phyloP scores from a whole-genome alignment of 2,329 filamentous ascomycete genomes.

The Hypoxylon sp. region DNA sequence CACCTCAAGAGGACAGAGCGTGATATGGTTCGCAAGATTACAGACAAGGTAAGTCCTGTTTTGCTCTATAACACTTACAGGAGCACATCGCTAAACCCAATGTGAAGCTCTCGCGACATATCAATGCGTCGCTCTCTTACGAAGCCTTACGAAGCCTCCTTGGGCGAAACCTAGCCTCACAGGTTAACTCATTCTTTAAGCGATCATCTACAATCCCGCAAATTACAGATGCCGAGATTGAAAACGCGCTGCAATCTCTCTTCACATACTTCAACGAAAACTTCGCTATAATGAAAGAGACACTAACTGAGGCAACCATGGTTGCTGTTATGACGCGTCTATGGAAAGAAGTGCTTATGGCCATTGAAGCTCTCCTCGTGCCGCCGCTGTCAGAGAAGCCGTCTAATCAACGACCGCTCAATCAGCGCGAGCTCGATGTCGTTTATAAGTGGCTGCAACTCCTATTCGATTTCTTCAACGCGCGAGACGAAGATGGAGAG shows the following conservation, averaged over 20 bases:
- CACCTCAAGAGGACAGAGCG: constrained; percentile 95
- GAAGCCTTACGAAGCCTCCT: constrained; percentile 83
- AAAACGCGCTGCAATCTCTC: constrained; percentile 84
- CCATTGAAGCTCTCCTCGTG: constrained; percentile 90
- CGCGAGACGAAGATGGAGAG: constrained; percentile 86
- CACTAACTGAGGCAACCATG: constrained; percentile 95
- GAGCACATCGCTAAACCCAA: constrained; percentile 32
- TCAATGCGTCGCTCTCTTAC: constrained; percentile 87
- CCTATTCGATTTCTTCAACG: constrained; percentile 95
- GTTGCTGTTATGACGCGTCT: constrained; percentile 96
- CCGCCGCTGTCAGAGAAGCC: constrained; percentile 96
- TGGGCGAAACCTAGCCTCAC: constrained; percentile 75
- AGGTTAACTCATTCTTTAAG: constrained; percentile 62
- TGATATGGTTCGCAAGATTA: constrained; percentile 98
- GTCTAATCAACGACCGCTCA: constrained; percentile 85
- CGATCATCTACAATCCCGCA: constrained; percentile 69
- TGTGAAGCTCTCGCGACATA: constrained; percentile 86
- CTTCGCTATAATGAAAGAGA: constrained; percentile 98
- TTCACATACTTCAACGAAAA: constrained; percentile 98
- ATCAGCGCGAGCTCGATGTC: constrained; percentile 90
- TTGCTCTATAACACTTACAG: neutral
- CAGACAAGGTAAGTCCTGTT: constrained; percentile 83
- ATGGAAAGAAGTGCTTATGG: constrained; percentile 97
- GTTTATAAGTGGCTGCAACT: constrained; percentile 95
- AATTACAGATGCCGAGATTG: constrained; percentile 80